Evolutionary conservation across 2,329 filamentous ascomycete species (phyloP).

Genomic region (Cladosporium sp.): DNA sequence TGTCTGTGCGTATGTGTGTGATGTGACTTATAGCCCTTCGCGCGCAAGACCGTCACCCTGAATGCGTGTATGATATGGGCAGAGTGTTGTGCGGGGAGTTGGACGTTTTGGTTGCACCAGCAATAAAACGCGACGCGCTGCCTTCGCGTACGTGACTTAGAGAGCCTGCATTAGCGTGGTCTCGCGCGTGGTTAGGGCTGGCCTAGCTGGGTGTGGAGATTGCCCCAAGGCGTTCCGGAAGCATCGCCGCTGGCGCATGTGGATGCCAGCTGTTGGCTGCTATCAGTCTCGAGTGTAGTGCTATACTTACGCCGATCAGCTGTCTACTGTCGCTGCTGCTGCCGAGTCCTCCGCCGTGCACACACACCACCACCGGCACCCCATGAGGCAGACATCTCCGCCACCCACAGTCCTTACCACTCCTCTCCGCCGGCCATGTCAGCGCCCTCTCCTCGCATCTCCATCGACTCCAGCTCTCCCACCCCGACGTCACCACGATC

Average conservation of each 20-base stretch:
- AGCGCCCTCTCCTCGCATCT: constrained; percentile 54
- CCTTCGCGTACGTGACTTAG: background rate
- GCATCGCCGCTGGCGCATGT: background rate
- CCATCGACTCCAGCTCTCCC: constrained; percentile 43
- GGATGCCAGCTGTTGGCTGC: constrained; percentile 2
- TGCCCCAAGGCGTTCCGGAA: background rate
- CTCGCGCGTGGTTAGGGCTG: background rate
- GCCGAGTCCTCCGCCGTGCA: background rate
- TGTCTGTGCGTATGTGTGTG: constrained; percentile 2
- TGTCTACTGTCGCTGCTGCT: background rate
- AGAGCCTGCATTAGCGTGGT: constrained; percentile 11
- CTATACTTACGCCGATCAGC: background rate
- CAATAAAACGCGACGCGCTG: background rate
- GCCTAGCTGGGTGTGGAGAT: background rate
- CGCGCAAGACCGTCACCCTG: background rate
- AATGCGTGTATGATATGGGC: background rate
- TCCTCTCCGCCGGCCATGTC: constrained; percentile 23
- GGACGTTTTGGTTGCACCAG: constrained; percentile 8
- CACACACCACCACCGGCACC: constrained; percentile 1
- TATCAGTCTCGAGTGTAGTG: too few species aligned
- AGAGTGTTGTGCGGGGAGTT: background rate
- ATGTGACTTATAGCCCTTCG: background rate
- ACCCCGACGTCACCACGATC: constrained; percentile 36
- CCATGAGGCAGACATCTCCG: constrained; percentile 19
- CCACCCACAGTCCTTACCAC: background rate